Conservation (phyloP, 2,329 filamentous ascomycete species). For the Plectosphaerella sp. region DNA sequence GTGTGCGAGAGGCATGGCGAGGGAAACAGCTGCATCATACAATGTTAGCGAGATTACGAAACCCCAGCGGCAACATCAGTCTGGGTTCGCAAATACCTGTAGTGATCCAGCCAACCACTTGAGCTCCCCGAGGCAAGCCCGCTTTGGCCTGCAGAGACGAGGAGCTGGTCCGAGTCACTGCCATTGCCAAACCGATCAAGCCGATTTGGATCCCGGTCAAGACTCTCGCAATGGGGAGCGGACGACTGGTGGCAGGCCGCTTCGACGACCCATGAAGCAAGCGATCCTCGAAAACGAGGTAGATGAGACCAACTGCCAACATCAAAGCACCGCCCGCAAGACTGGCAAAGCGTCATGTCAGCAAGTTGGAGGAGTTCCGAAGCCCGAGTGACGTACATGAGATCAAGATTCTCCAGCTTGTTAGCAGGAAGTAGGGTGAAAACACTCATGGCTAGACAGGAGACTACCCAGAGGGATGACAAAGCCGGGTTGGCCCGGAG, state of each 20-base stretch:
- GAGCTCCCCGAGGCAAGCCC: constrained; percentile 82
- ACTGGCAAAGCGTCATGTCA: constrained; percentile 36
- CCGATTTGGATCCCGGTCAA: constrained; percentile 67
- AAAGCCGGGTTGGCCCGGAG: constrained; percentile 61
- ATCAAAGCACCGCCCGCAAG: constrained; percentile 74
- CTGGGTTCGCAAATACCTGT: constrained; percentile 48
- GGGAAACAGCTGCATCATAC: constrained; percentile 55
- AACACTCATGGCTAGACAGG: constrained; percentile 78
- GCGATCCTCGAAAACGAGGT: constrained; percentile 73
- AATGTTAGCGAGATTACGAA: not conserved
- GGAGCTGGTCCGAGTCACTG: constrained; percentile 84
- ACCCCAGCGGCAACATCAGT: not conserved
- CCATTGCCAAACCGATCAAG: constrained; percentile 72
- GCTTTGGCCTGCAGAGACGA: constrained; percentile 77
- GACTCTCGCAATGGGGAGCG: constrained; percentile 42
- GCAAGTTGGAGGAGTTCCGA: not conserved
- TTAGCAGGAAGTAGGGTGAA: constrained; percentile 87
- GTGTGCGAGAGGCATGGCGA: constrained; percentile 78
- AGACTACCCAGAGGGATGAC: constrained; percentile 66
- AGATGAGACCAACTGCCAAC: constrained; percentile 69
- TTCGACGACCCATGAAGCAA: constrained; percentile 2
- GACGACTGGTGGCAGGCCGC: not conserved
- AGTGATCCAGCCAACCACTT: constrained; percentile 79
- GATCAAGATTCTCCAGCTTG: constrained; percentile 71
- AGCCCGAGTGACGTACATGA: constrained; percentile 56